Base-by-base conservation (phyloP, 2,329 filamentous ascomycete species). In the Sclerotinia borealis region DNA sequence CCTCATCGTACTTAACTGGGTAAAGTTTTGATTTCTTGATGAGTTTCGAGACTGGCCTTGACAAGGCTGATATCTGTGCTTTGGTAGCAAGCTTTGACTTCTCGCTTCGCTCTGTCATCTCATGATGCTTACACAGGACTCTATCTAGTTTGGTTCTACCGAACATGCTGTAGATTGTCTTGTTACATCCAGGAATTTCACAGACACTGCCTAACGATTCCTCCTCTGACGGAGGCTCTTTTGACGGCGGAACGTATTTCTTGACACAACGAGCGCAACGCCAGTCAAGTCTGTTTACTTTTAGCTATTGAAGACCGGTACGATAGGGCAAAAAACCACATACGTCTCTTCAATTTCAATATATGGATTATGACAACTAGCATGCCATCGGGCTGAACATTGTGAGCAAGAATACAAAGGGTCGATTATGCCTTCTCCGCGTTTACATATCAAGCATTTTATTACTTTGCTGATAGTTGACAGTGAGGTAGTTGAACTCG, bases 1-100 rank as follows among this genome's bases (percentile, higher is more conserved):
- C 68, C 29, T 61, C 39, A 13, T 70, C 68, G 31, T 65, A 67
- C 31, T 63, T 64, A n/a, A 67, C 15, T 36, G 50, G 50, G 34
- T 72, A 66, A 29, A 70, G 31, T n/a, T 68, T 69, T 8, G 34
- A 55, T 49, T 71, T 71, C 11, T 67, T 58, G 29, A 70, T 43
- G 6, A 54, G 47, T n/a, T 55, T 64, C 6, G 61, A 56, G 0
- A 19, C 11, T 19, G 52, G 36, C 29, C 36, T 59, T 48, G 27
- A 22, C 36, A 48, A 43, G 3, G 59, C 48, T 31, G 52, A 58
- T 13, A 43, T 25, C 15, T 45, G 54, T 34, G 54, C 19, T 45
- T 56, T 56, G 39, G 25, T 34, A 45, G 54, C 54, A 56, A 56
- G 41, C 41, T 39, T 62, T 29, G 36, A 45, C 22, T 34, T 48